These are phyloP conservation scores for Galerina sulciceps DNA, from an alignment of 768 basidiomycete genomes.

Conservation along the genomic window DNA sequence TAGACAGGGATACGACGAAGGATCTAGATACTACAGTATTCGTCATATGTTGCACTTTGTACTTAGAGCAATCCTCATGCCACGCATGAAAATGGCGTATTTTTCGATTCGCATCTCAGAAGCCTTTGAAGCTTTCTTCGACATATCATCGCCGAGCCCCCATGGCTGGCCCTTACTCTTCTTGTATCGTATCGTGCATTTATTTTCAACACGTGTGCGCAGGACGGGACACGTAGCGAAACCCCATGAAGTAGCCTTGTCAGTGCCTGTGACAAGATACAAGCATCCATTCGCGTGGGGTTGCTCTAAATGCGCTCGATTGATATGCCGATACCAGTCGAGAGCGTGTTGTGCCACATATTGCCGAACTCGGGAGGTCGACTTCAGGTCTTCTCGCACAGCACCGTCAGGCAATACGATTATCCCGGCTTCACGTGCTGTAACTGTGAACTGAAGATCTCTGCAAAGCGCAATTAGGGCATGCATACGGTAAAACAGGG, in stretches of 20 bases:
- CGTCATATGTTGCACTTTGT: too few relatives aligned
- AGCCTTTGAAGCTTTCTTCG: too few relatives aligned
- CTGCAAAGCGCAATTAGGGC: too few relatives aligned
- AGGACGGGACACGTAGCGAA: too few relatives aligned
- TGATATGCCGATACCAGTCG: not conserved
- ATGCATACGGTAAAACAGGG: not conserved
- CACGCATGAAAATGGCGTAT: conserved; percentile 4
- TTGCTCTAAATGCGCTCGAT: not conserved
- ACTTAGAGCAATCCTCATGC: conserved; percentile 2
- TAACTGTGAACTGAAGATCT: conserved; percentile 2
- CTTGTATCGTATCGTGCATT: too few relatives aligned
- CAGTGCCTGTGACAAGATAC: not conserved
- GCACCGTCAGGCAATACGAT: conserved; percentile 16
- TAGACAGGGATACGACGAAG: too few relatives aligned
- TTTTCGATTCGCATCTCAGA: not conserved
- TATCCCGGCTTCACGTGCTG: conserved; percentile 7
- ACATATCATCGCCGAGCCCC: not conserved
- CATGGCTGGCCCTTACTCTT: too few relatives aligned
- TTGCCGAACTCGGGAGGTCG: not conserved
- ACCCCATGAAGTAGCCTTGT: not conserved
- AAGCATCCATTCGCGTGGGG: not conserved
- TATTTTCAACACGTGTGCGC: too few relatives aligned
- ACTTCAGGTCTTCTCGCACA: conserved; percentile 13
- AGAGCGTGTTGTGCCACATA: not conserved
- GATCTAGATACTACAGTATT: too few relatives aligned